phyloP scores from a whole-genome alignment of 2,329 filamentous ascomycete species.

The Aureobasidium namibiae region DNA sequence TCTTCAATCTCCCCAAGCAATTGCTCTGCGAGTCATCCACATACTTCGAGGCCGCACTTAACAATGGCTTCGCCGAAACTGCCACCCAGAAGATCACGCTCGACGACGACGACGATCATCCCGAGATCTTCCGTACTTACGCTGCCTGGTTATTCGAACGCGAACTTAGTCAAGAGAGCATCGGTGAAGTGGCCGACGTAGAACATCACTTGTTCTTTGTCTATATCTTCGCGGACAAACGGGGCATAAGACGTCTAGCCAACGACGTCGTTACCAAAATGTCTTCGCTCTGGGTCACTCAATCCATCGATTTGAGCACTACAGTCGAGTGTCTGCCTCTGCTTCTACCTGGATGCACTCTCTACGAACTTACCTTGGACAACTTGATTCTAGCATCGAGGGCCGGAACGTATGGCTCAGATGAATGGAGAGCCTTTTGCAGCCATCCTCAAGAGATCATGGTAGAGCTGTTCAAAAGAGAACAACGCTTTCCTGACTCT shows the following conservation, averaged over 20 bases:
- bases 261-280: neutral
- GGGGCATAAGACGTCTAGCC: neutral
- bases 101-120: neutral
- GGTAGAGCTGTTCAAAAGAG: neutral
- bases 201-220: neutral
- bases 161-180: neutral
- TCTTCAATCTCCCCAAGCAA: neutral
- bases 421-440: neutral
- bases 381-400: neutral
- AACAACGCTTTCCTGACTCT: neutral
- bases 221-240: neutral
- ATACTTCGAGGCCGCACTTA: neutral
- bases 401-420: fast-evolving
- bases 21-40: neutral
- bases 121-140: neutral
- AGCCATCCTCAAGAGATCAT: neutral
- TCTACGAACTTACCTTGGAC: neutral
- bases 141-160: neutral
- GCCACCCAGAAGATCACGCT: neutral
- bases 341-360: neutral
- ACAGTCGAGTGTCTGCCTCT: neutral
- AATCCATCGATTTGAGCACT: neutral
- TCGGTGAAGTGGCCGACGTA: neutral
- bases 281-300: neutral
- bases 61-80: neutral